Evolutionary conservation across 257 asterid genomes (phyloP), one percentile per base, ranked within the genome.

Genomic region (Primulina huaijiensis): DNA sequence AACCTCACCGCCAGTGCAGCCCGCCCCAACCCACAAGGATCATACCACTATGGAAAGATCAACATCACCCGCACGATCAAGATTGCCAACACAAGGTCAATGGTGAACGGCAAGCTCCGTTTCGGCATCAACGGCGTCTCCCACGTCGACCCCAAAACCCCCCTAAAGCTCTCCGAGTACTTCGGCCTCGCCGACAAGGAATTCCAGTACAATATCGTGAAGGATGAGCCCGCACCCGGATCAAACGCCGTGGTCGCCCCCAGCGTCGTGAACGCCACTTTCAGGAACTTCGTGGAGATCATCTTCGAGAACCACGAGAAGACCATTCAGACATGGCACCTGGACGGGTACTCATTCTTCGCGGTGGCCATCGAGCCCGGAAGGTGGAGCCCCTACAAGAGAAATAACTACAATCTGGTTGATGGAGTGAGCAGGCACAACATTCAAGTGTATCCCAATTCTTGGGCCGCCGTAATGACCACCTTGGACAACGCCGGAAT

Each of bases 401-500:
- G 89, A 60, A 80, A 74, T 72, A 84, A 76, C 77, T 84, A 84
- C 82, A 84, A 84, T 73, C 75, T 84, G 0, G 64, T 82, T 11
- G 89, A 84, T 7, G 89, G 87, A 2, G 66, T 84, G 6, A 82
- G 85, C 75, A 80, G 84, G 74, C 79, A 82, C 72, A 84, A 53
- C 64, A 64, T 84, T 35, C 91, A 86, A 5, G 91, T 86, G 1
- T 86, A 86, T 69, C 91, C 91, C 0, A 71, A 77, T 0, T 83
- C 87, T 0, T 86, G 91, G 91, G 87, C 91, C 2, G 87, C 89
- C 2, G 30, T 86, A 8, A 67, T 83, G 89, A 81, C 87, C 1
- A 80, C 91, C 0, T 64, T 83, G 7, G 91, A 86, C 70, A 86
- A 86, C 30, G 89, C 91, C 1, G 91, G 91, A 20, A 76, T 86